A percentile compares a stretch with the other conserved stretches of the same genome.
These are phyloP conservation scores for Trametes villosa DNA, from an alignment of 768 basidiomycete genomes.

Conservation along the genomic window DNA sequence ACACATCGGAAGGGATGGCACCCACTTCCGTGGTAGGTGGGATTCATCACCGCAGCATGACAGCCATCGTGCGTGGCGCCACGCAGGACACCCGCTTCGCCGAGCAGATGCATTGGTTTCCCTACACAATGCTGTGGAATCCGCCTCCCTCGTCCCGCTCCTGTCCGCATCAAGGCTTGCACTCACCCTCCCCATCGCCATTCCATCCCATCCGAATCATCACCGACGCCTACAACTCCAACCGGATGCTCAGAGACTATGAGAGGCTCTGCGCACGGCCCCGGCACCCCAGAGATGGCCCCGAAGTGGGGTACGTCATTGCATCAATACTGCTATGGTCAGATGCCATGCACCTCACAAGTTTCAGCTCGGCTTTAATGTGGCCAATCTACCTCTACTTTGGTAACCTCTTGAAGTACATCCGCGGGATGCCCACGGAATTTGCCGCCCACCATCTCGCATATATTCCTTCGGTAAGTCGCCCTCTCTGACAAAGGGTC, in stretches of 20 bases:
- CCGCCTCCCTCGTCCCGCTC: not conserved
- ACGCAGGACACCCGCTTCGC: not conserved
- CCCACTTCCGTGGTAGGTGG: constrained; percentile 35
- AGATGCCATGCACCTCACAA: constrained; percentile 33
- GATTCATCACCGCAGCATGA: constrained; percentile 32
- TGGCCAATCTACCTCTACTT: constrained; percentile 49
- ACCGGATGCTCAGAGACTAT: constrained; percentile 20
- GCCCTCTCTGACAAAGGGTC: not conserved
- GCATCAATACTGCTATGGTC: constrained; percentile 30
- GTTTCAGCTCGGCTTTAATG: constrained; percentile 30
- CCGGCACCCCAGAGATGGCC: not conserved
- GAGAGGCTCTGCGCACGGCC: constrained; percentile 9
- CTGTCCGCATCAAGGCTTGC: not conserved
- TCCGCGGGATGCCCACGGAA: constrained; percentile 34
- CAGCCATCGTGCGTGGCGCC: not conserved
- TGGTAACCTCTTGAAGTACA: constrained; percentile 48
- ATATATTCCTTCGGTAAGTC: constrained; percentile 47
- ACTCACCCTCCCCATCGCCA: too few relatives aligned
- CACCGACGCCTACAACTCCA: constrained; percentile 21
- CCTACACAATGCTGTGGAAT: not conserved
- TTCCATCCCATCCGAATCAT: constrained; percentile 20
- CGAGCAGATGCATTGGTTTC: not conserved
- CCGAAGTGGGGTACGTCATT: constrained; percentile 13
- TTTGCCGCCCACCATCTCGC: constrained; percentile 45
- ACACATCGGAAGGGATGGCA: constrained; percentile 29